phyloP scores from a whole-genome alignment of 2,329 filamentous ascomycete genomes.

The Monilinia fructicola region DNA sequence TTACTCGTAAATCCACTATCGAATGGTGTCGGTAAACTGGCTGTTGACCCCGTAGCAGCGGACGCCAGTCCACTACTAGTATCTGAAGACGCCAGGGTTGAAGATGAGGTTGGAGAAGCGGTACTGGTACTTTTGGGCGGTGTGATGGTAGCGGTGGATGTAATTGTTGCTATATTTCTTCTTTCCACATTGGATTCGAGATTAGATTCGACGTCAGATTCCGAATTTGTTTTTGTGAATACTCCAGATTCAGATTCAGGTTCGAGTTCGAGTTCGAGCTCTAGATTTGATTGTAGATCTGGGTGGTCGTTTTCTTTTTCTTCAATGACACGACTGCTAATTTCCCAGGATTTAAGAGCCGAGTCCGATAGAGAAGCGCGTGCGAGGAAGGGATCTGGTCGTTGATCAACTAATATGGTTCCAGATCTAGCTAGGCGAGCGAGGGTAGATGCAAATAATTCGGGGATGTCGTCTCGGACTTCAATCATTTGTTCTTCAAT shows the following conservation, averaged over 20 bases:
- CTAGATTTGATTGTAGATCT: background rate
- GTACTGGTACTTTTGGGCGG: constrained; percentile 6
- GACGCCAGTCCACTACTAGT: constrained; percentile 30
- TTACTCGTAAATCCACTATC: constrained; percentile 64
- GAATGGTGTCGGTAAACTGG: constrained; percentile 62
- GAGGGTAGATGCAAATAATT: constrained; percentile 33
- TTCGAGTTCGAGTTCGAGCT: background rate
- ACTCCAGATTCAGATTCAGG: background rate
- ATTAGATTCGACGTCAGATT: background rate
- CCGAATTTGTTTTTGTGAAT: background rate
- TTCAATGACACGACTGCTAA: background rate
- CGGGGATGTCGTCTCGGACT: constrained; percentile 24
- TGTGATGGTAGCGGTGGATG: constrained; percentile 17
- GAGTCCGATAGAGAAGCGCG: constrained; percentile 19
- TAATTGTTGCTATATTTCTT: constrained; percentile 15
- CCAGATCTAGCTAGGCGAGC: constrained; percentile 36
- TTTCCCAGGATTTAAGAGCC: background rate
- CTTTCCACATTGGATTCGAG: background rate
- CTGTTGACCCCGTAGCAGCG: constrained; percentile 32
- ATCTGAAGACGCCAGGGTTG: constrained; percentile 24
- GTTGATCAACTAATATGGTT: constrained; percentile 39
- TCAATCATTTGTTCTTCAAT: constrained; percentile 38
- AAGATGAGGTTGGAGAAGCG: constrained; percentile 14
- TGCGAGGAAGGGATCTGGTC: constrained; percentile 28
- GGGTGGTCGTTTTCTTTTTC: background rate